phyloP scores from a whole-genome alignment of 352 stramenopile species.

The Elongisporangium anandrum region DNA sequence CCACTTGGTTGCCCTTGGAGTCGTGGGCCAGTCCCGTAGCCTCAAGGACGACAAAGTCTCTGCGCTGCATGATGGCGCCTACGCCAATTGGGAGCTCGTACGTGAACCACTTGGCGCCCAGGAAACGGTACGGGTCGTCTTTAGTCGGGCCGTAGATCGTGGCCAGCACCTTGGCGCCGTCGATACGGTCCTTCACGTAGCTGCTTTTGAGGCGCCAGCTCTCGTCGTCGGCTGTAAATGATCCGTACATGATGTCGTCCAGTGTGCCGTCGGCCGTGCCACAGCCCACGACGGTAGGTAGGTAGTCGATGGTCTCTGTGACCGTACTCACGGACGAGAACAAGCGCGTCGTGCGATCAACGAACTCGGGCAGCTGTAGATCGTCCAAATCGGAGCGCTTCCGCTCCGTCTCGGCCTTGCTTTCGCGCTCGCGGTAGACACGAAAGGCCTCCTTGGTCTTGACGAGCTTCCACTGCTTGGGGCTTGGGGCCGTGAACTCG shows the following conservation, averaged over 20 bases:
- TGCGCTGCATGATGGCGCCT: conserved; percentile 31
- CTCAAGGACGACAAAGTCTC: conserved; percentile 51
- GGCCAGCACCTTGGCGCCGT: conserved; percentile 37
- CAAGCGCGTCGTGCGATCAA: background rate
- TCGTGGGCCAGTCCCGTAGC: conserved; percentile 29
- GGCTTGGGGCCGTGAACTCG: conserved; percentile 20
- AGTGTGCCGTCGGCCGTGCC: conserved; percentile 45
- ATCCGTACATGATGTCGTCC: conserved; percentile 48
- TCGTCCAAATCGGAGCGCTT: background rate
- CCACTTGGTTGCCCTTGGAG: conserved; percentile 24
- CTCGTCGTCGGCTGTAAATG: conserved; percentile 32
- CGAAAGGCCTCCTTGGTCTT: conserved; percentile 31
- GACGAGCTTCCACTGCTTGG: conserved; percentile 29
- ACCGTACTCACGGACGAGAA: background rate
- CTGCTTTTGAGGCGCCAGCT: conserved; percentile 39
- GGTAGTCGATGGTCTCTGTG: background rate
- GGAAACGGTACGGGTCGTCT: conserved; percentile 38
- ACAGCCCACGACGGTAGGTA: conserved; percentile 20
- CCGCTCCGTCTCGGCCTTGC: conserved; percentile 4
- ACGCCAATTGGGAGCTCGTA: conserved; percentile 38
- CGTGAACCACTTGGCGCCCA: conserved; percentile 56
- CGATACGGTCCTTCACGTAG: conserved; percentile 46
- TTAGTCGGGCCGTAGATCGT: conserved; percentile 23
- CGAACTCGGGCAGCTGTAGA: conserved; percentile 1
- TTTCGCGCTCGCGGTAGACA: conserved; percentile 22